These are phyloP conservation scores for Brasenia schreberi DNA, from an alignment of 164 flowering plant genomes.

Conservation along the genomic window DNA sequence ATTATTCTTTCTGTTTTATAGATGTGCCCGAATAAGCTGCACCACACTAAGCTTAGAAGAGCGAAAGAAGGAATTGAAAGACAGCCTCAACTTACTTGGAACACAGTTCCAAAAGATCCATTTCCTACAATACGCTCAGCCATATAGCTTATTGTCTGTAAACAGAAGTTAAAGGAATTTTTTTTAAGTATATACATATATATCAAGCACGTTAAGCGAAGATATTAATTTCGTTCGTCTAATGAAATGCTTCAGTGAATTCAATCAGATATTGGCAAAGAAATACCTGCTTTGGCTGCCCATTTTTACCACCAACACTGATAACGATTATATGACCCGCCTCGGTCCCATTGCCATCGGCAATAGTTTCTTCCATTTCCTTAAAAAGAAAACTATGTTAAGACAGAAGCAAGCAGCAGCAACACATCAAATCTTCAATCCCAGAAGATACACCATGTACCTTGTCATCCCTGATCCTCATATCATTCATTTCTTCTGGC, in stretches of 20 bases:
- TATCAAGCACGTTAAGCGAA: too few relatives aligned
- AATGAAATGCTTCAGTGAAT: background rate
- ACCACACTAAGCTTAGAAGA: background rate
- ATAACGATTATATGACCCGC: constrained; percentile 67
- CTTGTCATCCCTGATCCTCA: constrained; percentile 75
- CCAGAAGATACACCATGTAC: constrained; percentile 10
- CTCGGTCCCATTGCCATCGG: constrained; percentile 60
- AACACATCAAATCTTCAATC: background rate
- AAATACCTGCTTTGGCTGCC: constrained; percentile 53
- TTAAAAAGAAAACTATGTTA: constrained; percentile 2
- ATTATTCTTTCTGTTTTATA: background rate
- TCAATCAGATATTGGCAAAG: background rate
- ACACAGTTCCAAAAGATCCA: constrained; percentile 62
- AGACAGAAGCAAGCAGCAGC: background rate
- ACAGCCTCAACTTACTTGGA: constrained; percentile 25
- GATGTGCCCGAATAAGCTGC: too few relatives aligned
- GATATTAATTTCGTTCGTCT: too few relatives aligned
- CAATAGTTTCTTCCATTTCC: constrained; percentile 51
- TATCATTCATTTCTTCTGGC: constrained; percentile 76
- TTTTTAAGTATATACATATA: background rate
- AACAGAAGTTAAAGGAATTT: background rate
- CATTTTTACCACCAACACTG: constrained; percentile 54
- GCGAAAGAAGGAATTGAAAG: constrained; percentile 13
- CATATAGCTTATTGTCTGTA: constrained; percentile 59
- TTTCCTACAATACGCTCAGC: constrained; percentile 62